Evolutionary conservation across 1,139 yeast genomes (phyloP), one percentile per base, ranked within the genome.

Genomic region (Geotrichum aggregatum): DNA sequence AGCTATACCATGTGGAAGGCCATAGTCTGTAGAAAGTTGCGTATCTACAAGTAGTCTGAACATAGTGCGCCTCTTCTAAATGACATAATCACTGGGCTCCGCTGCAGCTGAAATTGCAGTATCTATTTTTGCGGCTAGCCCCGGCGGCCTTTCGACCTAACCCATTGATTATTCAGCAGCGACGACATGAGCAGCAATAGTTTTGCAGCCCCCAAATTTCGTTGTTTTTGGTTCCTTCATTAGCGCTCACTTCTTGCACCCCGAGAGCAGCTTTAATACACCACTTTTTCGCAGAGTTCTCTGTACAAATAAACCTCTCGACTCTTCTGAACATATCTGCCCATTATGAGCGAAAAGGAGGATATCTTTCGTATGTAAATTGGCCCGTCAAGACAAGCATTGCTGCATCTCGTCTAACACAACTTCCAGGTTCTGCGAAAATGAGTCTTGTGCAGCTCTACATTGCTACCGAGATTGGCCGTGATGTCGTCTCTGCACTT

Each of bases 391-490:
- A 31, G 30, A 16, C 21, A 11, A 11, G 14, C 18, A 26, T 21
- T 45, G 44, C 26, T 28, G 22, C 26, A 3, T 31, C 21, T 14
- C 24, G n/a, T 36, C 49, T 44, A 49, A 43, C 36, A 4, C 19
- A 8, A 11, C 11, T 61, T 48, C 58, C 60, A 58, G 61, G 95
- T 70, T 87, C 97, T 56, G 98, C 97, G 72, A 95, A 91, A 57
- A 92, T 92, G 98, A 78, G 92, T 41, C 76, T 92, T 58, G 91
- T 91, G 39, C 98, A 92, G 73, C 78, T 92, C 65, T 92, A 87
- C 69, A 83, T 94, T 54, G 91, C 98, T 14, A 82, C 85, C 30
- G 99, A 92, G 68, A 81, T 89, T 57, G 86, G 96, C 10, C 76
- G 97, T 56, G 95, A 91, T 57, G 83, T 91, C 56, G 95, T 91